Base-by-base conservation (phyloP, 2,329 filamentous ascomycete genomes). In the Xylariaceae sp. region DNA sequence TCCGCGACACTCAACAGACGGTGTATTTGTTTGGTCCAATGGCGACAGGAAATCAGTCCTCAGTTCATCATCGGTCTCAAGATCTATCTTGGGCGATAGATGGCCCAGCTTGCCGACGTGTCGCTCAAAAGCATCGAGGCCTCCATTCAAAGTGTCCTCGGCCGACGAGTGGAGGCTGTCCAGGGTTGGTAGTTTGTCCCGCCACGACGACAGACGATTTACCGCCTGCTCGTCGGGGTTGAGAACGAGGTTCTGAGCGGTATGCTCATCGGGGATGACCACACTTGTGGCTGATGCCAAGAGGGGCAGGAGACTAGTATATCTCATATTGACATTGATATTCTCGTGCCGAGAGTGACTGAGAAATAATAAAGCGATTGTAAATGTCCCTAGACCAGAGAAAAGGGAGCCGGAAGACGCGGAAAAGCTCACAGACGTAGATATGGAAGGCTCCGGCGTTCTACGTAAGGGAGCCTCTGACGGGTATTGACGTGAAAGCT, bases 201-300 rank as follows among this genome's bases (percentile, higher is more conserved):
- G 60, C 65, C 62, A 65, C 18, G 64, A 63, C 4, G 64, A 63
- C 16, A 59, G 44, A 20, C 52, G 54, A 23, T 64, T 55, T 12
- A 65, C 50, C 16, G 52, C 52, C 16, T 62, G 44, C 29, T 60
- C 54, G 49, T 66, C 54, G 3, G 49, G 7, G n/a, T 67, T 65
- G 12, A 69, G 40, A 40, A 63, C 54, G 10, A 72, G 57, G 42
- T 69, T 57, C 32, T 67, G 48, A 1, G 67, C 65, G 20, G 62
- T 71, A 12, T 52, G 59, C 29, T 71, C 68, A 40, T 71, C 67
- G 19, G 69, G 70, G 41, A 72, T 63, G 46, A 69, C 61, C 50
- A 68, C 54, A 26, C 61, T 65, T 40, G 57, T 40, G 29, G 62
- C 59, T 16, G 57, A 56, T n/a, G 62, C 65, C 55, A 50, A 61